phyloP scores from a whole-genome alignment of 2,329 filamentous ascomycete species.

The Botrytis cinerea region DNA sequence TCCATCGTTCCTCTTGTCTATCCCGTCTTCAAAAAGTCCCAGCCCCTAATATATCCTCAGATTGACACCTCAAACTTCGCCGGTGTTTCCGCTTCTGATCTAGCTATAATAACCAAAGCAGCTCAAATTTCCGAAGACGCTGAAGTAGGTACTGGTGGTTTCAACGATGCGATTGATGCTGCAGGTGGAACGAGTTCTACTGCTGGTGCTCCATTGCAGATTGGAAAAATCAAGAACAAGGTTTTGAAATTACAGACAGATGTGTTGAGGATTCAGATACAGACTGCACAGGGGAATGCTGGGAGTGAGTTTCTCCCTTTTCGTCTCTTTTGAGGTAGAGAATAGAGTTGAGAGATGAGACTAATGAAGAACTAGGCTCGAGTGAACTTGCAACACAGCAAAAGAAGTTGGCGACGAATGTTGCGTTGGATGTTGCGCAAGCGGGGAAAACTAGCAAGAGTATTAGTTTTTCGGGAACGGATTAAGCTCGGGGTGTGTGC shows the following conservation, averaged over 20 bases:
- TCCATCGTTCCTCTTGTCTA: not conserved
- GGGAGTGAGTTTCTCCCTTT: not conserved
- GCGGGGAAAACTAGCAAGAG: conserved; percentile 41
- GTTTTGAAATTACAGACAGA: not conserved
- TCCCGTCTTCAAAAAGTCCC: not conserved
- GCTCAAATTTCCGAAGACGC: conserved; percentile 56
- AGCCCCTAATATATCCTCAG: conserved; percentile 34
- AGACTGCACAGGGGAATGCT: not conserved
- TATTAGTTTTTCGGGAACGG: conserved; percentile 27
- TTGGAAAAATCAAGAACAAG: not conserved
- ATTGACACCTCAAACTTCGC: conserved; percentile 50
- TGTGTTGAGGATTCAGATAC: not conserved
- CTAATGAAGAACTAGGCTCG: conserved; percentile 24
- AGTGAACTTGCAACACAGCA: conserved; percentile 50
- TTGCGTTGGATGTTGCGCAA: conserved; percentile 44
- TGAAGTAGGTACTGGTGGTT: conserved; percentile 46
- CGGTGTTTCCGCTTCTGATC: conserved; percentile 45
- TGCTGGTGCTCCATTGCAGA: not conserved
- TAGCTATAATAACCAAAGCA: conserved; percentile 39
- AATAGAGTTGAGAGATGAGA: not conserved
- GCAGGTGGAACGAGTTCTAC: not conserved
- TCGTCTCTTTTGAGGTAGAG: not conserved
- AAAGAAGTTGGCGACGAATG: conserved; percentile 56
- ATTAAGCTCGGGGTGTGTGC: not conserved
- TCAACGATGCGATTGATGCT: not conserved